Conservation (phyloP, 75 land plant species). For the Sequoia sempervirens region DNA sequence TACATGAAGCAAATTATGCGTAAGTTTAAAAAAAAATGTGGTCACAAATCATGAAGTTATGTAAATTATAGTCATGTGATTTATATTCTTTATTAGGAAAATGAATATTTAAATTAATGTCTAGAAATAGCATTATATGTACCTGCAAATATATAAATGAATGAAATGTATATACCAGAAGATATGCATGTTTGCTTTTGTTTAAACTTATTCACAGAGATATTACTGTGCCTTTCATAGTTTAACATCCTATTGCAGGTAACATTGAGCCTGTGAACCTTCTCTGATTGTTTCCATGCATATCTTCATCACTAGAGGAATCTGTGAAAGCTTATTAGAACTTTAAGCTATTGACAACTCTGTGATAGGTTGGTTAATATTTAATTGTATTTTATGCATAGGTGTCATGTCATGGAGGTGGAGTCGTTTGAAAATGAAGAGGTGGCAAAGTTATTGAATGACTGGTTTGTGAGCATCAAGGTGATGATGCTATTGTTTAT, state of each 20-base stretch:
- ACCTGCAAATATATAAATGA: not conserved
- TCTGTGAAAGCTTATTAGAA: not conserved
- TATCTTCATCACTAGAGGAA: not conserved
- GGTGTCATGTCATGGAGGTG: conserved; percentile 99
- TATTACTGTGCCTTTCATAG: not conserved
- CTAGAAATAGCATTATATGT: not conserved
- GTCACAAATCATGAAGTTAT: not conserved
- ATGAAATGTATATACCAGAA: not conserved
- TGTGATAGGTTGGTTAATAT: not conserved
- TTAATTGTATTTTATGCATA: conserved; percentile 10
- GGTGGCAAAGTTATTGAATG: conserved; percentile 85
- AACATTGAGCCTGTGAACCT: not conserved
- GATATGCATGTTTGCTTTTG: not conserved
- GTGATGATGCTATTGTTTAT: conserved; percentile 24
- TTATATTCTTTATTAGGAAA: not conserved
- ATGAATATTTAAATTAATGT: not conserved
- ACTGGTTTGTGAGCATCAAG: conserved; percentile 98
- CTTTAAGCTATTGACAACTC: not conserved
- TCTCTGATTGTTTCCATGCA: not conserved
- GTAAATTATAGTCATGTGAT: not conserved
- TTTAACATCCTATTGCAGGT: not conserved
- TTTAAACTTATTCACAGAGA: not conserved
- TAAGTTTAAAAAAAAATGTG: not conserved
- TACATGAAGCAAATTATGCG: not conserved
- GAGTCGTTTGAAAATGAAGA: conserved; percentile 98